Evolutionary conservation across 2,329 filamentous ascomycete species (phyloP).

Genomic region (Camillea tinctor): DNA sequence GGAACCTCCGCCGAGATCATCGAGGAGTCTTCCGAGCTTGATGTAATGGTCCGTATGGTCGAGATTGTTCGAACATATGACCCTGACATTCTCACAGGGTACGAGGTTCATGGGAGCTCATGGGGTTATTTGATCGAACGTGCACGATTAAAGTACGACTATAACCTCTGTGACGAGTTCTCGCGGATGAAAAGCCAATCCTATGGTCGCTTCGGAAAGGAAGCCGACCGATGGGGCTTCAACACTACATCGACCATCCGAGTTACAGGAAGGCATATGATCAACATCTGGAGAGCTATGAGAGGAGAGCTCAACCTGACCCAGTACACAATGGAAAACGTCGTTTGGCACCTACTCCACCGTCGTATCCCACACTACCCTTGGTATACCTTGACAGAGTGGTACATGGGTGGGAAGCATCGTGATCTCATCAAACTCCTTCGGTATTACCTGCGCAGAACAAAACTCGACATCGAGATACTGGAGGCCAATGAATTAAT

Average conservation of each 20-base stretch:
- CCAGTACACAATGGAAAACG: conserved; percentile 96
- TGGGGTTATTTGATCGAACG: conserved; percentile 97
- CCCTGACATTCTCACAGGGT: conserved; percentile 90
- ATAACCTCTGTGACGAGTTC: conserved; percentile 86
- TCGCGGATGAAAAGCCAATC: conserved; percentile 84
- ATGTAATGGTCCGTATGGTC: conserved; percentile 80
- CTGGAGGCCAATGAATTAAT: conserved; percentile 88
- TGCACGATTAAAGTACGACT: conserved; percentile 81
- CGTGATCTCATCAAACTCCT: conserved; percentile 72
- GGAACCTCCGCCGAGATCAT: conserved; percentile 64
- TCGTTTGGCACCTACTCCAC: conserved; percentile 87
- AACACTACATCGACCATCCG: conserved; percentile 88
- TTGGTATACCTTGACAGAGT: conserved; percentile 73
- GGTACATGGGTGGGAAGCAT: conserved; percentile 71
- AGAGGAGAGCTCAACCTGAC: conserved; percentile 85
- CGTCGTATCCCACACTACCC: conserved; percentile 85
- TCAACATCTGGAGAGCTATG: conserved; percentile 98
- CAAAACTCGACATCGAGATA: conserved; percentile 84
- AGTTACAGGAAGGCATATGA: conserved; percentile 91
- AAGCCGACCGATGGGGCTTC: conserved; percentile 89
- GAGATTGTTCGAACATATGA: conserved; percentile 82
- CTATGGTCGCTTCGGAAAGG: conserved; percentile 80
- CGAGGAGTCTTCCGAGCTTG: conserved; percentile 76
- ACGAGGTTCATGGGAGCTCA: conserved; percentile 88
- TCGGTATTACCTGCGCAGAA: conserved; percentile 73